Evolutionary conservation across 306 rosid genomes (phyloP).

Genomic region (Quercus rubra): DNA sequence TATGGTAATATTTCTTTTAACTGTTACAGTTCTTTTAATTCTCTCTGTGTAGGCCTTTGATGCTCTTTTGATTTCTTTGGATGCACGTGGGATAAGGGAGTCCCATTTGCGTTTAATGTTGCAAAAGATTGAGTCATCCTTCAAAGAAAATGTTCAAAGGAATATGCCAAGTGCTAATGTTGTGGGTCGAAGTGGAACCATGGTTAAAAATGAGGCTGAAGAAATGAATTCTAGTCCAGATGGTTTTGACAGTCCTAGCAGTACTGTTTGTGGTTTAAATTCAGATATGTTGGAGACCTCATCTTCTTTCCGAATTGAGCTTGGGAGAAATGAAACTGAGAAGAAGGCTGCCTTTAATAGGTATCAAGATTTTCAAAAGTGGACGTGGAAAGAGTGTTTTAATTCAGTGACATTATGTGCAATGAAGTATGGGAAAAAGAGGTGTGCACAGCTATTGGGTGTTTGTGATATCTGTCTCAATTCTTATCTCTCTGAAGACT

Average conservation of each 20-base stretch:
- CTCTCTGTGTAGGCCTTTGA: conserved; percentile 74
- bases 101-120: conserved; percentile 91
- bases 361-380: conserved; percentile 86
- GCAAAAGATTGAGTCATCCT: conserved; percentile 78
- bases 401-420: conserved; percentile 61
- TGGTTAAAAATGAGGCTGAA: conserved; percentile 51
- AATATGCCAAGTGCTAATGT: conserved; percentile 27
- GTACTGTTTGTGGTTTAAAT: conserved; percentile 57
- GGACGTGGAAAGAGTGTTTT: conserved; percentile 87
- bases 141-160: conserved; percentile 68
- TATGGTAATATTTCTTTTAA: conserved; percentile 5
- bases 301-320: conserved; percentile 76
- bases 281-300: conserved; percentile 55
- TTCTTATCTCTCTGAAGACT: conserved; percentile 60
- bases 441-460: conserved; percentile 64
- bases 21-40: conserved; percentile 12
- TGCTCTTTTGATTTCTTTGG: conserved; percentile 68
- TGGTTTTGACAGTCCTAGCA: conserved; percentile 69
- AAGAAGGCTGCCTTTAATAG: conserved; percentile 70
- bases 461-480: conserved; percentile 64
- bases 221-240: conserved; percentile 45
- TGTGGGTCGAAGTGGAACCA: conserved; percentile 27
- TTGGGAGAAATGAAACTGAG: conserved; percentile 72
- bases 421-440: conserved; percentile 65
- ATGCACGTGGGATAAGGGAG: conserved; percentile 88